phyloP scores from a whole-genome alignment of 352 stramenopile genomes.

The Phytophthora citrophthora region DNA sequence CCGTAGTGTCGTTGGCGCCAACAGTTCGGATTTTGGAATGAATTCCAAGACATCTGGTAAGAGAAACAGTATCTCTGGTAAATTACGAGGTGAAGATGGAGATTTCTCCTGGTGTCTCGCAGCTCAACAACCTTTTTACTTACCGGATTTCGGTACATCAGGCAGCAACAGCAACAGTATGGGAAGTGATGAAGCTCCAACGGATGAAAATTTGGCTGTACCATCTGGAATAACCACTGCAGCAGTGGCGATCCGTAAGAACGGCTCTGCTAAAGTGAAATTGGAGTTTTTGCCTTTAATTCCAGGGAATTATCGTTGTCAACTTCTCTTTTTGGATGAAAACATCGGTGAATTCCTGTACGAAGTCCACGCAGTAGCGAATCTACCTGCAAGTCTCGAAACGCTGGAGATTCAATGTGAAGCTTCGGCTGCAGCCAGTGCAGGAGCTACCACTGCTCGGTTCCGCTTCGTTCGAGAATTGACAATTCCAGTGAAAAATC shows the following conservation, averaged over 20 bases:
- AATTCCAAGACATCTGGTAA: background rate
- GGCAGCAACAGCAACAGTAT: constrained; percentile 30
- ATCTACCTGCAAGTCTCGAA: constrained; percentile 78
- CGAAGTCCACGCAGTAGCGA: constrained; percentile 85
- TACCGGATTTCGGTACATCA: constrained; percentile 62
- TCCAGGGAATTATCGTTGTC: constrained; percentile 89
- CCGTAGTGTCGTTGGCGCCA: constrained; percentile 4
- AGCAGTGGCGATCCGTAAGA: constrained; percentile 50
- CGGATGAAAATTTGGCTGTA: constrained; percentile 14
- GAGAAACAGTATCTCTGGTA: constrained; percentile 16
- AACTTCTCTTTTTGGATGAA: constrained; percentile 92
- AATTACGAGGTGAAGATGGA: constrained; percentile 38
- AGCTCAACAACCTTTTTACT: constrained; percentile 74
- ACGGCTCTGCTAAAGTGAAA: constrained; percentile 68
- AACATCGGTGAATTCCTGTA: constrained; percentile 95
- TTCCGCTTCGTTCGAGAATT: constrained; percentile 79
- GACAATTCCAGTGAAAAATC: constrained; percentile 84
- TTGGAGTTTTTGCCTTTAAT: constrained; percentile 91
- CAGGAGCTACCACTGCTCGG: constrained; percentile 8
- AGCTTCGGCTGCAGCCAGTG: constrained; percentile 10
- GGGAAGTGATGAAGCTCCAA: constrained; percentile 6
- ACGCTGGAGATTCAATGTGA: constrained; percentile 87
- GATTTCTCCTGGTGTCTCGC: constrained; percentile 73
- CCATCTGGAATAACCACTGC: constrained; percentile 21
- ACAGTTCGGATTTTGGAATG: background rate